Evolutionary conservation across 331 rosid species (phyloP).

Genomic region (Acacia concinna): DNA sequence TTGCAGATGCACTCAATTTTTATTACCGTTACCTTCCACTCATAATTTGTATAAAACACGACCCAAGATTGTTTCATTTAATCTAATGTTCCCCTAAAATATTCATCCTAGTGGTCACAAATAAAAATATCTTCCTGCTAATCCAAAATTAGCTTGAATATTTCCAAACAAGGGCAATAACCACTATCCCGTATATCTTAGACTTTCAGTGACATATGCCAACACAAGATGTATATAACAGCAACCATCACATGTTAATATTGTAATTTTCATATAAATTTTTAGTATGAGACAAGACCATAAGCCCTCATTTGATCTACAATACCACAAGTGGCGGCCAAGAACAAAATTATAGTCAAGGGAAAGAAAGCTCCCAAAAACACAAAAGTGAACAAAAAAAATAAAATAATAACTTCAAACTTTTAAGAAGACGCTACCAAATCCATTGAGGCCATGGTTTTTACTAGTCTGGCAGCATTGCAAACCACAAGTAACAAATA

Average conservation of each 20-base stretch:
- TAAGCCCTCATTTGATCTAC: background rate
- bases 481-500: background rate
- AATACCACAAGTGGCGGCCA: background rate
- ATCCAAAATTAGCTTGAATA: background rate
- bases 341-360: background rate
- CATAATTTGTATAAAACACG: background rate
- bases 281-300: background rate
- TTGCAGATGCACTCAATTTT: background rate
- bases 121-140: background rate
- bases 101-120: background rate
- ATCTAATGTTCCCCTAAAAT: background rate
- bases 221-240: background rate
- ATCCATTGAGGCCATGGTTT: background rate
- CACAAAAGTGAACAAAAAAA: background rate
- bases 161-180: background rate
- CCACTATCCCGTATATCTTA: background rate
- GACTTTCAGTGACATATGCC: background rate
- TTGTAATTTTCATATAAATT: background rate
- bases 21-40: background rate
- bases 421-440: conserved; percentile 1
- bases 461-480: background rate
- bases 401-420: background rate
- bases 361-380: background rate
- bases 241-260: background rate
- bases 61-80: background rate